These are phyloP conservation scores for Eucalyptus regnans DNA, from an alignment of 345 rosid species.

Conservation along the genomic window DNA sequence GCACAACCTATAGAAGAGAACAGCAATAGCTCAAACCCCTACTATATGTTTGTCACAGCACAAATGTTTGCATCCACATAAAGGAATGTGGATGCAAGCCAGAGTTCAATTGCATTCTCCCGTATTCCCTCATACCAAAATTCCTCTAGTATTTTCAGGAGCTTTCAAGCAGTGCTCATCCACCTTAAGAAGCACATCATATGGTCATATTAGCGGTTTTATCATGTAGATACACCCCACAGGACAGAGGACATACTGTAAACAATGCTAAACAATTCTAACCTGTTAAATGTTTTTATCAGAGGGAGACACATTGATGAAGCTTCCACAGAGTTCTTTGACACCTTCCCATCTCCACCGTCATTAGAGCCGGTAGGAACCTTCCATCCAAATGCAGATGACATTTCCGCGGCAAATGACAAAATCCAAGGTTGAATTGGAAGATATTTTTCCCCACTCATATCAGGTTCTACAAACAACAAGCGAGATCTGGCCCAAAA, in stretches of 20 bases:
- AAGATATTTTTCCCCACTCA: conserved; percentile 42
- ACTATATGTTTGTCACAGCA: background rate
- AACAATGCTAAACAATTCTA: background rate
- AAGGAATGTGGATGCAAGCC: background rate
- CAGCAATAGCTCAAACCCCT: background rate
- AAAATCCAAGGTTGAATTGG: conserved; percentile 67
- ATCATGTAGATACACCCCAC: background rate
- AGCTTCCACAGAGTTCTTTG: conserved; percentile 75
- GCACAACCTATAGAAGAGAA: background rate
- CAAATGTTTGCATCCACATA: background rate
- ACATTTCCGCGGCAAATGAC: conserved; percentile 54
- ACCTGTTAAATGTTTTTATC: conserved; percentile 77
- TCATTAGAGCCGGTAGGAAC: conserved; percentile 90
- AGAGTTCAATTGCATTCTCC: background rate
- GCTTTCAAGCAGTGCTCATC: background rate
- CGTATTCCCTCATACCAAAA: background rate
- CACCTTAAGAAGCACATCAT: background rate
- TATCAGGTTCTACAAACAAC: conserved; percentile 74
- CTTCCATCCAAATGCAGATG: conserved; percentile 81
- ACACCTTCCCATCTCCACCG: conserved; percentile 67
- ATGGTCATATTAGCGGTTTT: background rate
- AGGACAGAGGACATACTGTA: background rate
- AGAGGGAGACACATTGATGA: conserved; percentile 60
- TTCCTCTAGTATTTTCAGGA: background rate
- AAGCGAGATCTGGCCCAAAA: conserved; percentile 90